A percentile compares a stretch with the other conserved stretches of the same genome.
These are phyloP conservation scores for Nakataea oryzae DNA, from an alignment of 2,329 filamentous ascomycete genomes.

Conservation along the genomic window DNA sequence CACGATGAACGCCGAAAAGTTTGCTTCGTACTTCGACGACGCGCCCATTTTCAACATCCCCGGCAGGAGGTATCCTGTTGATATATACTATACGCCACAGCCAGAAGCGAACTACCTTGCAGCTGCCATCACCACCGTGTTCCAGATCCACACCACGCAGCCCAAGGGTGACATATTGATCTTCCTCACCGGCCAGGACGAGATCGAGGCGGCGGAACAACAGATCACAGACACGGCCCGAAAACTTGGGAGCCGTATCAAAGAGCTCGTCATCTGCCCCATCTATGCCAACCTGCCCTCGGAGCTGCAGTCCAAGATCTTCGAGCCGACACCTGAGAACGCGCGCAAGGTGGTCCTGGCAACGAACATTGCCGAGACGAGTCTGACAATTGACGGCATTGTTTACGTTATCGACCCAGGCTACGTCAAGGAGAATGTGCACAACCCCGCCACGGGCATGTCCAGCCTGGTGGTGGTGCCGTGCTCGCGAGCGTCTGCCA, in stretches of 20 bases:
- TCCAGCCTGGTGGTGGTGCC: constrained; percentile 84
- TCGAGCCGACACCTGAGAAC: constrained; percentile 79
- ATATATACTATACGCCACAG: constrained; percentile 81
- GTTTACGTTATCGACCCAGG: constrained; percentile 94
- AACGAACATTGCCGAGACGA: constrained; percentile 96
- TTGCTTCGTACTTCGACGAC: constrained; percentile 83
- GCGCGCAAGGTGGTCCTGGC: constrained; percentile 86
- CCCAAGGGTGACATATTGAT: constrained; percentile 83
- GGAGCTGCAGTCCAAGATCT: constrained; percentile 86
- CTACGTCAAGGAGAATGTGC: constrained; percentile 91
- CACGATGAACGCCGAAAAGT: constrained; percentile 89
- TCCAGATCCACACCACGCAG: constrained; percentile 88
- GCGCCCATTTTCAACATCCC: constrained; percentile 93
- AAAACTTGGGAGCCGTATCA: constrained; percentile 75
- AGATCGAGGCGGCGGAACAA: constrained; percentile 81
- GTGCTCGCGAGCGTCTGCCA: constrained; percentile 82
- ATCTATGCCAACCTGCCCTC: constrained; percentile 92
- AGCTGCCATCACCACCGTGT: constrained; percentile 84
- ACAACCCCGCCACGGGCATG: constrained; percentile 86
- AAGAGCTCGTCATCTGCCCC: constrained; percentile 81
- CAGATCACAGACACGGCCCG: constrained; percentile 76
- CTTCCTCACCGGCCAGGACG: constrained; percentile 91
- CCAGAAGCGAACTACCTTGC: constrained; percentile 92
- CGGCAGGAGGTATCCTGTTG: constrained; percentile 78
- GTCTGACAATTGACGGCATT: constrained; percentile 90